These are phyloP conservation scores for Rossbeevera mucosa DNA, from an alignment of 768 basidiomycete species.

Conservation along the genomic window DNA sequence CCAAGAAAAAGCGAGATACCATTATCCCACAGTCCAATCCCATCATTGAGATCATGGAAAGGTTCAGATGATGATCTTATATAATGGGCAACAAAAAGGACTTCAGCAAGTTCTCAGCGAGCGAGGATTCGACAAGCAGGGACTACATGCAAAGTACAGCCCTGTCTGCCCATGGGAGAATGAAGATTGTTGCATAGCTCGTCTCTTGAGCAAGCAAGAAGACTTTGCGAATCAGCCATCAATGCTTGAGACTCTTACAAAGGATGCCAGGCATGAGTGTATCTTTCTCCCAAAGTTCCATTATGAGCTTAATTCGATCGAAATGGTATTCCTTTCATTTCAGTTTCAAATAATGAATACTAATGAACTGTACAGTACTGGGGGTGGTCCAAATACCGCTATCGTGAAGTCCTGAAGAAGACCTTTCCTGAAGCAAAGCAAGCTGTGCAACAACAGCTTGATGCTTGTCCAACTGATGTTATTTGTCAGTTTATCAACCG, in stretches of 20 bases:
- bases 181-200: neutral
- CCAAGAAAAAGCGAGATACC: neutral
- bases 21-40: neutral
- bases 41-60: neutral
- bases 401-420: neutral
- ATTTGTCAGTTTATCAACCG: no score
- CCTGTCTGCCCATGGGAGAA: neutral
- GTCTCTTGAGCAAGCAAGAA: neutral
- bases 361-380: neutral
- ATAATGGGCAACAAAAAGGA: neutral
- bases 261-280: no score
- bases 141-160: neutral
- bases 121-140: neutral
- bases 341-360: neutral
- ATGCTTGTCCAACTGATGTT: no score
- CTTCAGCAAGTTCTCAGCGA: neutral
- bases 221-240: no score
- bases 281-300: no score
- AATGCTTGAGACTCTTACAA: no score
- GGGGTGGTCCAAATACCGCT: neutral
- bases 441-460: neutral
- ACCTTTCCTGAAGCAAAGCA: neutral
- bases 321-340: neutral
- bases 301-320: neutral
- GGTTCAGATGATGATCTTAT: neutral